Evolutionary conservation across 2,329 filamentous ascomycete species (phyloP), one percentile per base, ranked within the genome.

Genomic region (Paraphoma chrysanthemicola): DNA sequence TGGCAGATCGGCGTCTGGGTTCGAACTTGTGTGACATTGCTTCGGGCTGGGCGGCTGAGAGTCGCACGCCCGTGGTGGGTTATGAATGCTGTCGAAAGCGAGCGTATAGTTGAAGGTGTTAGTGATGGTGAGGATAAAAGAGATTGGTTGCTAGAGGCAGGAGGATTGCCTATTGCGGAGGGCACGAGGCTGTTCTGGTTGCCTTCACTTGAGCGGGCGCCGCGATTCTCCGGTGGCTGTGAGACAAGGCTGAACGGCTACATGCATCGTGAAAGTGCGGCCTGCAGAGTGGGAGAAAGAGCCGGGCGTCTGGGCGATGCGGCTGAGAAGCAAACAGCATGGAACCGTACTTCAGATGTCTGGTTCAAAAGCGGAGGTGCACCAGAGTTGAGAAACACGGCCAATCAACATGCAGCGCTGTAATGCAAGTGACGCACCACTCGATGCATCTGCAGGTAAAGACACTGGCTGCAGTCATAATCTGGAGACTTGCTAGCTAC

Each of bases 171-270:
- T 14, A 23, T 45, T n/a, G 23, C 28, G 29, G 16, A 47, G 30
- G 14, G 29, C 44, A 16, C 47, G 38, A 42, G 44, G 28, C 44
- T 47, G 17, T 33, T 16, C 44, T 23, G 8, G 38, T 23, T 16
- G 38, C 47, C 47, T 49, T 49, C 38, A 48, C 46, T 23, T 18
- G 38, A 12, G 39, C 18, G 28, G 10, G 47, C 44, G 49, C 43
- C 33, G 43, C 11, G 39, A 17, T 11, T 30, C 11, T 51, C 7
- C 30, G 9, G 43, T 36, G 38, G 29, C 29, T 29, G 9, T n/a
- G 52, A 36, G n/a, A 30, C 49, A 46, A 56, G 58, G 51, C 54
- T 53, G 54, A 44, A 48, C 45, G 29, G 18, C 31, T 11, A 28
- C 36, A 16, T 43, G 33, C 29, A 29, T 31, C 12, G n/a, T 23